Percentiles rank a stretch among this genome's conserved stretches.
phyloP scores from a whole-genome alignment of 2,329 filamentous ascomycete genomes.

The Stenocarpella maydis region DNA sequence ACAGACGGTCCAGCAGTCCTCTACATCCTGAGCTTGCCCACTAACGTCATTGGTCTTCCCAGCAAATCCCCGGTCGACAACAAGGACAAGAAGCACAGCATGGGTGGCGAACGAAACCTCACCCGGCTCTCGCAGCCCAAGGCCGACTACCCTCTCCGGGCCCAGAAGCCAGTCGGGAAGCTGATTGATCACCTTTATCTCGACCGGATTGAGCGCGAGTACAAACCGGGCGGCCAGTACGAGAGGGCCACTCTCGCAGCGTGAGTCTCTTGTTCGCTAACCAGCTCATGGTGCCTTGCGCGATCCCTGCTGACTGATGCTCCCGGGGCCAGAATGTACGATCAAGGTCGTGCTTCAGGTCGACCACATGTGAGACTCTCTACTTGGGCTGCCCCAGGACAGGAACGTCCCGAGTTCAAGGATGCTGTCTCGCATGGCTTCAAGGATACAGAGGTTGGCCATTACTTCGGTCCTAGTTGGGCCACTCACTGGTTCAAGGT shows the following conservation, averaged over 20 bases:
- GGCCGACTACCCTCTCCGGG: conserved; percentile 61
- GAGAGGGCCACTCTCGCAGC: conserved; percentile 71
- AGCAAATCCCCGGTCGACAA: conserved; percentile 13
- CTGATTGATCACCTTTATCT: conserved; percentile 87
- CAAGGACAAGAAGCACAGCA: conserved; percentile 46
- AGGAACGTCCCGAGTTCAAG: conserved; percentile 83
- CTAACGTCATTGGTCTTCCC: conserved; percentile 26
- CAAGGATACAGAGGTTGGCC: conserved; percentile 75
- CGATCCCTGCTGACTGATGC: not conserved
- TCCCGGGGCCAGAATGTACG: conserved; percentile 66
- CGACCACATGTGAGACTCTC: conserved; percentile 82
- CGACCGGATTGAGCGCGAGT: conserved; percentile 84
- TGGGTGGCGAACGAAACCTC: conserved; percentile 57
- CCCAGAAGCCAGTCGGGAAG: conserved; percentile 70
- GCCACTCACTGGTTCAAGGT: conserved; percentile 98
- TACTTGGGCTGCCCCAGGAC: conserved; percentile 83
- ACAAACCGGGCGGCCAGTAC: conserved; percentile 76
- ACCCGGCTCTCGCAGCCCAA: conserved; percentile 52
- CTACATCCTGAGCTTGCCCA: not conserved
- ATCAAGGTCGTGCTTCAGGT: conserved; percentile 72
- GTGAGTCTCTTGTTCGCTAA: conserved; percentile 38
- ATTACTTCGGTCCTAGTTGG: conserved; percentile 92
- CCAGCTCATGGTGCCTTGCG: conserved; percentile 31
- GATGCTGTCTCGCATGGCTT: conserved; percentile 82
- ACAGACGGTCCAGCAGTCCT: not conserved